Conservation (phyloP, 768 basidiomycete species). For the Podaxis sp. region DNA sequence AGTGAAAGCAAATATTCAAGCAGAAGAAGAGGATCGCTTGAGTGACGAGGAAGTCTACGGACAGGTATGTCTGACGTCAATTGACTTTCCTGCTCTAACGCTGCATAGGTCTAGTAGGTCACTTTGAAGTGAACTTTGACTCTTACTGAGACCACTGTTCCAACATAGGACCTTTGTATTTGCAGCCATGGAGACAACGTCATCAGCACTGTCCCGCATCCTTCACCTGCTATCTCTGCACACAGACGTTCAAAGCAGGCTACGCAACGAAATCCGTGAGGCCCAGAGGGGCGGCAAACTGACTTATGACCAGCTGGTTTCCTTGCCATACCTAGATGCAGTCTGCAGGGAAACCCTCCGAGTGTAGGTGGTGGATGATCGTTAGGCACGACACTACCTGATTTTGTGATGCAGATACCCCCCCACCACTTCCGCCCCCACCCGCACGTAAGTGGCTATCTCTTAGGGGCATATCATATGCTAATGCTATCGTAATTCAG, state of each 20-base stretch:
- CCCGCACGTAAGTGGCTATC: background rate
- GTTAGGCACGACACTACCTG: background rate
- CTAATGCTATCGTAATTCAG: background rate
- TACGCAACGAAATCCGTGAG: constrained; percentile 32
- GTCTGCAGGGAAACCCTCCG: constrained; percentile 39
- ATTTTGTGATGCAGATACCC: background rate
- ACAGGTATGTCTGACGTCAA: constrained; percentile 29
- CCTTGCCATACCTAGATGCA: constrained; percentile 38
- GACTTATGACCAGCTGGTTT: constrained; percentile 34
- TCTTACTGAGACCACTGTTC: background rate
- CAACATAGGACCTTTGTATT: constrained; percentile 17
- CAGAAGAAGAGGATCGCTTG: constrained; percentile 28
- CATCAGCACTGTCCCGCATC: constrained; percentile 32
- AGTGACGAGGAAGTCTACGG: constrained; percentile 37
- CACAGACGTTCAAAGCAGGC: constrained; percentile 34
- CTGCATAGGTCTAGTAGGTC: constrained; percentile 1
- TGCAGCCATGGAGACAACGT: constrained; percentile 43
- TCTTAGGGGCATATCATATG: background rate
- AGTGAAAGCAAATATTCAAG: constrained; percentile 41
- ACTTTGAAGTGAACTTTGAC: background rate
- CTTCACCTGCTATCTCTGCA: constrained; percentile 32
- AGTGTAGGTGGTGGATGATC: constrained; percentile 22
- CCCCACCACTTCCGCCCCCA: background rate
- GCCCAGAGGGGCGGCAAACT: constrained; percentile 27
- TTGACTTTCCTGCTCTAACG: background rate